Base-by-base conservation (phyloP, 768 basidiomycete genomes). In the Suillus lakei region DNA sequence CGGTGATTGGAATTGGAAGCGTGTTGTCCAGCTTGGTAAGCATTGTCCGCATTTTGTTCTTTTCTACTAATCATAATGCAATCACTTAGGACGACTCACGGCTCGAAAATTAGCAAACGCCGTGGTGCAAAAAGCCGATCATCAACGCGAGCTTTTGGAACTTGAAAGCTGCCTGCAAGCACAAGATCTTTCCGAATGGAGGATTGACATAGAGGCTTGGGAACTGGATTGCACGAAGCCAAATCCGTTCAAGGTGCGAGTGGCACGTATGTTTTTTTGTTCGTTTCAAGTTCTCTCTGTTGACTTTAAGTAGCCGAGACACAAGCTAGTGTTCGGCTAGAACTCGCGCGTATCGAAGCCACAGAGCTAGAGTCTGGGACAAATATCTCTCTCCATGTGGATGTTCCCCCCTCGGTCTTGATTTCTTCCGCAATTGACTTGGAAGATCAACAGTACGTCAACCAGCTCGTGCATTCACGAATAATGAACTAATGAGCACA, bases 1-100 rank as follows among this genome's bases (percentile, higher is more conserved):
- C 5, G 23, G 46, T 13, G 46, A 48, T 2, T 68, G 67, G 53
- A 48, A 76, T 66, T 79, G 75, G 76, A 75, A 75, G 32, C 80
- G 80, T 58, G 60, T 66, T 0, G 43, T 48, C 0, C 55, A n/a
- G 3, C 51, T 80, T 3, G 67, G 78, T 78, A 55, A 38, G 67
- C 69, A 15, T 4, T 62, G 61, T 4, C 13, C 5, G 43, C 12
- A 2, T 55, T 51, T 36, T 21, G 32, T 28, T 34, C 21, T 21
- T n/a, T 58, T 23, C 38, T 34, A 23, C 26, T 28, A 30, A 36
- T 55, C 13, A 13, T 28, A 15, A 30, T 9, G 23, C 1, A 3
- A 23, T 43, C 8, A 44, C 21, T 34, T 8, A 58, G 55, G 30
- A n/a, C 21, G 15, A 58, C 32, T 34, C 3, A 16, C 62, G 10